These are phyloP conservation scores for Penicillium parvum DNA, from an alignment of 495 filamentous ascomycete species.

Conservation along the genomic window DNA sequence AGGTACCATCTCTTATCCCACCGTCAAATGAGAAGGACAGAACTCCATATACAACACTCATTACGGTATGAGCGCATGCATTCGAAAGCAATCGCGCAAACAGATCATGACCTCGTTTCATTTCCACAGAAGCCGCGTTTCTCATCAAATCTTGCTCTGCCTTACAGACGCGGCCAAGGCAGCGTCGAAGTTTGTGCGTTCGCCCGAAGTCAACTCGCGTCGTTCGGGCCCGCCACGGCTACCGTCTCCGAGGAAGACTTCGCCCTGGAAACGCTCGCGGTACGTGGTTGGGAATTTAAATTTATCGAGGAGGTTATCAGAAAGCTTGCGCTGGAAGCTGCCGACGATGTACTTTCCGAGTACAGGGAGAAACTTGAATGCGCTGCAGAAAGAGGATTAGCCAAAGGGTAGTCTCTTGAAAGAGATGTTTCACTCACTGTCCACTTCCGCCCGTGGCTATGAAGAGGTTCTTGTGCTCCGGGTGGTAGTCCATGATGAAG, in stretches of 20 bases:
- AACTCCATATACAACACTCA: no score
- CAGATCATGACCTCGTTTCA: background rate
- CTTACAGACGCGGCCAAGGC: constrained; percentile 17
- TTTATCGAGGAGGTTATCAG: constrained; percentile 30
- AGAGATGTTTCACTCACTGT: constrained; percentile 41
- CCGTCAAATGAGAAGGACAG: no score
- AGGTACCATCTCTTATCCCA: no score
- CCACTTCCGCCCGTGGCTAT: constrained; percentile 75
- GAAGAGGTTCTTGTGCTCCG: constrained; percentile 58
- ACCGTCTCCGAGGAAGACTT: constrained; percentile 30
- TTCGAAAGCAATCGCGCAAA: no score
- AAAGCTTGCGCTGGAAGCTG: constrained; percentile 32
- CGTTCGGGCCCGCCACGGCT: constrained; percentile 30
- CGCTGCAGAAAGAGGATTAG: constrained; percentile 13
- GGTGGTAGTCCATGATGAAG: constrained; percentile 72
- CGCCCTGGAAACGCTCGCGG: constrained; percentile 15
- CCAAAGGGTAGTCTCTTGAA: background rate
- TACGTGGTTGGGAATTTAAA: constrained; percentile 34
- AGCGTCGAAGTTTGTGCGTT: constrained; percentile 13
- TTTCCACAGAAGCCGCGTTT: background rate
- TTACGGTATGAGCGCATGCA: no score
- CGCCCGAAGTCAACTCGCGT: constrained; percentile 23
- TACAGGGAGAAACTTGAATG: constrained; percentile 48
- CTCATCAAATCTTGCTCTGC: constrained; percentile 24
- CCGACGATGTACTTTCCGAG: constrained; percentile 42